Base-by-base conservation (phyloP, 2,329 filamentous ascomycete genomes). In the Calonectria hawksworthii region DNA sequence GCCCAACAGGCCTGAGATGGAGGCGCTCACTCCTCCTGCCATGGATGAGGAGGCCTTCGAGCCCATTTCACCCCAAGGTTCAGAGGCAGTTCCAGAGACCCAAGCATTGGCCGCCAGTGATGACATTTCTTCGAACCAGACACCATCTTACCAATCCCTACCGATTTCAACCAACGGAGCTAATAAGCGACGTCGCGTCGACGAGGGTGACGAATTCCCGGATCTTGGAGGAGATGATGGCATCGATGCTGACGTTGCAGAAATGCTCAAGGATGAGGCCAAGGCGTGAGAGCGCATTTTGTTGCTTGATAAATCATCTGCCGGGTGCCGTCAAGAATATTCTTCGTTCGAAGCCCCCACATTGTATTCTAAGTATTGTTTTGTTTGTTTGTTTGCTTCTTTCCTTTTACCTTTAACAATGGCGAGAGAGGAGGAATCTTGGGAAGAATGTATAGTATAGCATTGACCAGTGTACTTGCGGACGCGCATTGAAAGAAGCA, bases 1-100 rank as follows among this genome's bases (percentile, higher is more conserved):
- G 77, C 91, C 92, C 16, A 92, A 93, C 75, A 92, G 95, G 41
- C 96, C 96, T 1, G 92, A 96, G 79, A 90, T 98, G 72, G 96
- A 99, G 84, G 94, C 93, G 8, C 89, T 98, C 71, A 98, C 96
- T 0, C 96, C 96, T n/a, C 94, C 94, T 1, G 87, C 92, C 2
- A 89, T 92, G 44, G 73, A 76, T 30, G 74, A 74, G 61, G 82
- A 81, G 41, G 68, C 78, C 18, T 75, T 78, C n/a, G 77, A 77
- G 9, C 76, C 75, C 41, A 72, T 77, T 75, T 72, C 70, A 18
- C 73, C 78, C 11, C 32, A 41, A 8, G 64, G 56, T 51, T 75
- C 79, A 23, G 75, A 77, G 34, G 51, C 75, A 41, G 74, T 71
- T 23, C 70, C 79, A 47, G 75, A 80, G 69, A 65, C 71, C 51